Evolutionary conservation across 306 rosid species (phyloP).

Genomic region (Hippophae rhamnoides): DNA sequence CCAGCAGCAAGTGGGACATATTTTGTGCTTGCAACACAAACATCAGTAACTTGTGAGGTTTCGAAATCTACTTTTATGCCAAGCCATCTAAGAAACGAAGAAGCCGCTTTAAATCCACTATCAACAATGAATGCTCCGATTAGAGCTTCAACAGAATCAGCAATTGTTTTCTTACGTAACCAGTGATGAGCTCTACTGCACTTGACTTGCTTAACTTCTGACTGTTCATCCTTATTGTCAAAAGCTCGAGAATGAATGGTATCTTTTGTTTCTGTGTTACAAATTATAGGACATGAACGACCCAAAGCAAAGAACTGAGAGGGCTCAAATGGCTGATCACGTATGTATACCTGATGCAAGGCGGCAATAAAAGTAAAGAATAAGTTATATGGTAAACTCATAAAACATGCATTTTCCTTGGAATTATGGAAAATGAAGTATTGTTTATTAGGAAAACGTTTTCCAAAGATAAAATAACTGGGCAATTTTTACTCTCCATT

Average conservation of each 20-base stretch:
- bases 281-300: conserved; percentile 56
- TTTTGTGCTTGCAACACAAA: conserved; percentile 45
- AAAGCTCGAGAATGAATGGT: conserved; percentile 36
- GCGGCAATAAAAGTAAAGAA: background rate
- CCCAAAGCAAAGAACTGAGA: conserved; percentile 68
- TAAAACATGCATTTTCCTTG: background rate
- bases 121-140: conserved; percentile 89
- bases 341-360: conserved; percentile 61
- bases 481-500: background rate
- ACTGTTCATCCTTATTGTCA: conserved; percentile 20
- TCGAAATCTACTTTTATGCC: conserved; percentile 66
- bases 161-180: conserved; percentile 63
- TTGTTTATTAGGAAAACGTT: conserved; percentile 1
- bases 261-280: conserved; percentile 44
- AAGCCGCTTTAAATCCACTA: conserved; percentile 88
- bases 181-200: conserved; percentile 90
- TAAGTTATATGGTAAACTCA: background rate
- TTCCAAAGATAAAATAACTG: background rate
- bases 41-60: conserved; percentile 52
- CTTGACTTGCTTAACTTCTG: conserved; percentile 22
- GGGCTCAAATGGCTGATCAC: conserved; percentile 73
- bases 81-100: conserved; percentile 71
- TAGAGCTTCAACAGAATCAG: conserved; percentile 94
- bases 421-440: background rate
- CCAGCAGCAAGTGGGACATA: conserved; percentile 46